Evolutionary conservation across 2,329 filamentous ascomycete species (phyloP).

Genomic region (Hymenoscyphus salicellus): DNA sequence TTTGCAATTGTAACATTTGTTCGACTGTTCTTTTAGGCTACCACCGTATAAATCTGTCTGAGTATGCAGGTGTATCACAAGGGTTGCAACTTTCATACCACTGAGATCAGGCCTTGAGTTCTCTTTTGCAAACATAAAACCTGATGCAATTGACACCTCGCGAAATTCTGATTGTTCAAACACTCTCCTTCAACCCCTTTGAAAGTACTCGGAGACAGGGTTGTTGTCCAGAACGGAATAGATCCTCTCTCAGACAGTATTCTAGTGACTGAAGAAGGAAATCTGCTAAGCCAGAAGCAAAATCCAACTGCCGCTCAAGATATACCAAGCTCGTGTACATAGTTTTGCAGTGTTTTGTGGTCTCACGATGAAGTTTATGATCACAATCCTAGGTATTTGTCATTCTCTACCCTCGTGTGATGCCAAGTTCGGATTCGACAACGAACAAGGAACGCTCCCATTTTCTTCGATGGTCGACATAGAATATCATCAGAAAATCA

Average conservation of each 20-base stretch:
- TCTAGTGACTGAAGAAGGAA: not conserved
- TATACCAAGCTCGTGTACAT: not conserved
- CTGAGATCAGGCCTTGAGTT: constrained; percentile 8
- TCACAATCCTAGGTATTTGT: not conserved
- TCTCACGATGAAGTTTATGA: not conserved
- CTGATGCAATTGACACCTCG: constrained; percentile 8
- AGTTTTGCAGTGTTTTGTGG: not conserved
- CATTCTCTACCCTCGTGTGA: not conserved
- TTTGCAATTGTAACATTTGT: not conserved
- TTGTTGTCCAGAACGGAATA: not conserved
- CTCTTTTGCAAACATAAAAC: constrained; percentile 15
- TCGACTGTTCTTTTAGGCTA: not conserved
- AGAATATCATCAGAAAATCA: too few species aligned
- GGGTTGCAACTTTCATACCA: constrained; percentile 1
- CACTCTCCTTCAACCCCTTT: constrained; percentile 9
- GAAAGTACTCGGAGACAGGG: not conserved
- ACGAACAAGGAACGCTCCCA: too few species aligned
- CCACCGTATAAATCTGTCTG: not conserved
- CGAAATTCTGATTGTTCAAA: constrained; percentile 10
- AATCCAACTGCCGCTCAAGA: not conserved
- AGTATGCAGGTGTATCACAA: not conserved
- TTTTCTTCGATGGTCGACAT: too few species aligned
- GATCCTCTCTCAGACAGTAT: not conserved
- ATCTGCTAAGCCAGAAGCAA: not conserved
- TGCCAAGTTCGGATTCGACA: not conserved